These are phyloP conservation scores for Suillus hirtellus DNA, from an alignment of 768 basidiomycete genomes.

Conservation along the genomic window DNA sequence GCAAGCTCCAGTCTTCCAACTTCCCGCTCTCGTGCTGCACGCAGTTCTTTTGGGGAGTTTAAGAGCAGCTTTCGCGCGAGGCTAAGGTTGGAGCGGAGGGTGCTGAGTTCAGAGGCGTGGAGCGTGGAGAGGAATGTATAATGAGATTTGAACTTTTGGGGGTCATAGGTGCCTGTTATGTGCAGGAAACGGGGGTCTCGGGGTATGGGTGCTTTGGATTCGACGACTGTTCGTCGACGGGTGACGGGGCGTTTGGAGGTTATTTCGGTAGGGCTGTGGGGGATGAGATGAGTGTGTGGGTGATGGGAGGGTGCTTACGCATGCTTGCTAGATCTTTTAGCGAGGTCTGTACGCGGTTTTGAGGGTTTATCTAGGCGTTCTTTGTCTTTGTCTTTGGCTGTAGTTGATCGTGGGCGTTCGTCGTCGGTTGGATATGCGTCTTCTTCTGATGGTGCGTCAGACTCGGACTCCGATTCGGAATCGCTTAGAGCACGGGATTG, in stretches of 20 bases:
- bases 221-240: conserved; percentile 67
- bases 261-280: conserved; percentile 70
- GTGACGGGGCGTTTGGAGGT: conserved; percentile 86
- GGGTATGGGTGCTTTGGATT: conserved; percentile 63
- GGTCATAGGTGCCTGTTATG: conserved; percentile 66
- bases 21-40: conserved; percentile 64
- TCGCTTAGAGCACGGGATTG: conserved; percentile 41
- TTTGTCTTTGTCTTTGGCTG: conserved; percentile 31
- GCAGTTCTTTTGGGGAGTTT: conserved; percentile 61
- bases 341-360: conserved; percentile 44
- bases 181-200: conserved; percentile 88
- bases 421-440: conserved; percentile 12
- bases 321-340: conserved; percentile 76
- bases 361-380: conserved; percentile 43
- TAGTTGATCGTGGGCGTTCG: conserved; percentile 9
- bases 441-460: conserved; percentile 26
- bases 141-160: conserved; percentile 61
- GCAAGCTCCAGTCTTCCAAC: conserved; percentile 69
- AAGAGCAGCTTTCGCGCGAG: conserved; percentile 63
- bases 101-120: conserved; percentile 62
- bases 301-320: conserved; percentile 60
- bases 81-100: conserved; percentile 64
- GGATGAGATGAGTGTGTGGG: conserved; percentile 6
- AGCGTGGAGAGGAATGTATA: conserved; percentile 76
- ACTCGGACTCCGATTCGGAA: conserved; percentile 39